Evolutionary conservation across 441 rosid genomes (phyloP).

Genomic region (Adansonia madagascariensis): DNA sequence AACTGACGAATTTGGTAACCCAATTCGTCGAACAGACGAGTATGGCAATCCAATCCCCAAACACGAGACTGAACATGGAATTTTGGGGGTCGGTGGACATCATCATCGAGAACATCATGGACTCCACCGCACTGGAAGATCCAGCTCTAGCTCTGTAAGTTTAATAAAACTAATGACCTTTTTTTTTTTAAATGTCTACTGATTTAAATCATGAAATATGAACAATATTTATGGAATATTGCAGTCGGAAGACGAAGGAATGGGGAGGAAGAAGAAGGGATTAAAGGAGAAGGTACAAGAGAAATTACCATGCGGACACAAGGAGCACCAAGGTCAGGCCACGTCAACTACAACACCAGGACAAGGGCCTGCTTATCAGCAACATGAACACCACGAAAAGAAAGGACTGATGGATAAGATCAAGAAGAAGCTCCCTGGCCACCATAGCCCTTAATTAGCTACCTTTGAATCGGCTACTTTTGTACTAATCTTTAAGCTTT

Average conservation of each 20-base stretch:
- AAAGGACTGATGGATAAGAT: slow-evolving; percentile 28
- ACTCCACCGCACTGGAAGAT: slow-evolving; percentile 56
- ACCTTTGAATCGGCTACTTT: background rate
- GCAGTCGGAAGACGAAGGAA: slow-evolving; percentile 63
- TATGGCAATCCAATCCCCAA: slow-evolving; percentile 33
- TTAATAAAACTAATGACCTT: background rate
- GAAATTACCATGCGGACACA: slow-evolving; percentile 58
- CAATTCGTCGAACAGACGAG: slow-evolving; percentile 36
- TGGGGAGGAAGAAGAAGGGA: slow-evolving; percentile 61
- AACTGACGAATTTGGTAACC: slow-evolving; percentile 50
- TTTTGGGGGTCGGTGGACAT: slow-evolving; percentile 24
- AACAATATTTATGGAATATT: background rate
- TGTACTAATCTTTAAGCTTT: background rate
- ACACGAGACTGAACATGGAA: slow-evolving; percentile 11
- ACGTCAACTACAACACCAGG: slow-evolving; percentile 17
- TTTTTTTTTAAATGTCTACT: too few relatives aligned
- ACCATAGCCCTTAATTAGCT: background rate
- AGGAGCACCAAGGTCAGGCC: slow-evolving; percentile 20
- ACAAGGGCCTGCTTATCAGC: background rate
- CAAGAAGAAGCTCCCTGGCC: slow-evolving; percentile 28
- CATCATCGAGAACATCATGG: slow-evolving; percentile 22
- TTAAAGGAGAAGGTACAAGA: slow-evolving; percentile 61
- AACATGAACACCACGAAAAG: slow-evolving; percentile 8
- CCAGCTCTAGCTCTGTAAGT: slow-evolving; percentile 71
- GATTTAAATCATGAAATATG: background rate